Evolutionary conservation across 2,329 filamentous ascomycete species (phyloP).

Genomic region (Neonectria hederae): DNA sequence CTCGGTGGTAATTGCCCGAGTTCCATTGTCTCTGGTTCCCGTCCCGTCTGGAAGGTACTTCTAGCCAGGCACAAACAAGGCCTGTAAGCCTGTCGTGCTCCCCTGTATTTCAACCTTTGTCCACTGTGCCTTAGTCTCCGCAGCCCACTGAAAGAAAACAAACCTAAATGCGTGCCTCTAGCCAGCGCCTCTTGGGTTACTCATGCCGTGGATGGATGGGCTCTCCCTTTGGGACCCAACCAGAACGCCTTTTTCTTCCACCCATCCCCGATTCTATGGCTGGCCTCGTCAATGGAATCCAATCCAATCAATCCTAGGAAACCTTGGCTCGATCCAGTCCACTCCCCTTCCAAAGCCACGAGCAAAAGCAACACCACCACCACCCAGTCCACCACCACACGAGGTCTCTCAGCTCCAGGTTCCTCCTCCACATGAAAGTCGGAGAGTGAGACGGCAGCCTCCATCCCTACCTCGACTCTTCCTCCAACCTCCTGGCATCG

Average conservation of each 20-base stretch:
- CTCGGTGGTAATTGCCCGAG: not conserved
- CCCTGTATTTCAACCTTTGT: not conserved
- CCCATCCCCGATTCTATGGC: conserved; percentile 16
- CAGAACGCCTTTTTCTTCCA: conserved; percentile 30
- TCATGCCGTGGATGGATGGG: not conserved
- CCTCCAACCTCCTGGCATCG: conserved; percentile 21
- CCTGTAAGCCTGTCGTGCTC: not conserved
- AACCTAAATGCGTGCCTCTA: not conserved
- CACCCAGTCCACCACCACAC: not conserved
- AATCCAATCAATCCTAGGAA: conserved; percentile 21
- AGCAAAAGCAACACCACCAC: not conserved
- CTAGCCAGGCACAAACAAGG: not conserved
- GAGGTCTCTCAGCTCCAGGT: not conserved
- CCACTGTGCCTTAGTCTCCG: not conserved
- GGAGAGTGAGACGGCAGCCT: conserved; percentile 32
- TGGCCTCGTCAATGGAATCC: conserved; percentile 34
- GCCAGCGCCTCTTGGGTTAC: not conserved
- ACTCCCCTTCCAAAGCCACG: conserved; percentile 25
- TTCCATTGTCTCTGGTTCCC: not conserved
- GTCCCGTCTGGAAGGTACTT: too few relatives aligned
- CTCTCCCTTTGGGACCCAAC: conserved; percentile 20
- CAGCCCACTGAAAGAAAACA: conserved; percentile 1
- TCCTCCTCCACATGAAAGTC: conserved; percentile 30
- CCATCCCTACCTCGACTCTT: conserved; percentile 22
- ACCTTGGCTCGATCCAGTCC: conserved; percentile 16